Conservation (phyloP, 2,329 filamentous ascomycete species). For the Clonostachys sp. region DNA sequence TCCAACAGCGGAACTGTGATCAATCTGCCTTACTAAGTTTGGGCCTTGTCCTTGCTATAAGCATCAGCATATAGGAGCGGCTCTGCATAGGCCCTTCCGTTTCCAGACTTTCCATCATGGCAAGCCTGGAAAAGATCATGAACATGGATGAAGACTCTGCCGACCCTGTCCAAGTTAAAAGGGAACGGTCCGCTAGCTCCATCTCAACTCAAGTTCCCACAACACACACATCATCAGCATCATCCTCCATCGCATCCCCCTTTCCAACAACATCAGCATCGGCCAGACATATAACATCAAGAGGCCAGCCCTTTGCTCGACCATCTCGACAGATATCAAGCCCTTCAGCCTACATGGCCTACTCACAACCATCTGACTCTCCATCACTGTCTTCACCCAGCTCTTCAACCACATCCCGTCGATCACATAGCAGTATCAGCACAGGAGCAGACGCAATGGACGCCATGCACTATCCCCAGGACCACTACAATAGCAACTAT, state of each 20-base stretch:
- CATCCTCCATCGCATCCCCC: conserved; percentile 19
- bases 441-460: conserved; percentile 41
- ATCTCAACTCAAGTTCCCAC: too few relatives aligned
- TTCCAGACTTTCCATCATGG: conserved; percentile 39
- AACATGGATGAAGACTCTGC: conserved; percentile 45
- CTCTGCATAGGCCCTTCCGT: conserved; percentile 21
- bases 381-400: conserved; percentile 6
- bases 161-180: conserved; percentile 38
- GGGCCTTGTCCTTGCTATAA: conserved; percentile 18
- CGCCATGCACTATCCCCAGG: conserved; percentile 15
- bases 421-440: conserved; percentile 39
- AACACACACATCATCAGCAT: conserved; percentile 15
- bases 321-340: conserved; percentile 2
- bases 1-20: too few relatives aligned
- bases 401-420: conserved; percentile 17
- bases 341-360: conserved; percentile 15
- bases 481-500: conserved; percentile 9
- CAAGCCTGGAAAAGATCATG: conserved; percentile 53
- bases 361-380: conserved; percentile 16
- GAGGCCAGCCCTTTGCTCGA: conserved; percentile 8
- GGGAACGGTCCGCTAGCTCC: conserved; percentile 21
- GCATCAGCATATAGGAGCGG: conserved; percentile 1
- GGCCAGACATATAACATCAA: conserved; percentile 17
- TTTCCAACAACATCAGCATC: conserved; percentile 20
- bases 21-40: conserved; percentile 42